Percentiles rank a stretch among this genome's conserved stretches.
Conservation (phyloP, 2,329 filamentous ascomycete genomes). For the Fusarium sp. region DNA sequence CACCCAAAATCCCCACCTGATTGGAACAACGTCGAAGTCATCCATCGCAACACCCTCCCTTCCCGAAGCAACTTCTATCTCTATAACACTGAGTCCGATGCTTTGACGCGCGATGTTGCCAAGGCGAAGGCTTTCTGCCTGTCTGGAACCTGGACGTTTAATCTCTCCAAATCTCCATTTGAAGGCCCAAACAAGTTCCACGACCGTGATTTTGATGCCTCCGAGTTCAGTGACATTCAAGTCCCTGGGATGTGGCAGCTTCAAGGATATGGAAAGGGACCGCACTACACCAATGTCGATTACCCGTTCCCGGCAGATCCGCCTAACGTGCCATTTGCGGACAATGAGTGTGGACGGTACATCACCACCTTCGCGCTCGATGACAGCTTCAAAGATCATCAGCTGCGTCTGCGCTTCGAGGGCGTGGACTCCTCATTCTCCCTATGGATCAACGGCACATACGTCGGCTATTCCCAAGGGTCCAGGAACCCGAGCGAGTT, state of each 20-base stretch:
- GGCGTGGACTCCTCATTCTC: neutral
- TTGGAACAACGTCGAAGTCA: neutral
- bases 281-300: conserved; percentile 73
- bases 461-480: neutral
- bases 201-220: neutral
- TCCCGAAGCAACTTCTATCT: neutral
- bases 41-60: neutral
- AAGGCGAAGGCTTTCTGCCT: neutral
- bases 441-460: neutral
- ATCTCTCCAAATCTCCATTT: neutral
- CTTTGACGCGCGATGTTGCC: neutral
- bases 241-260: neutral
- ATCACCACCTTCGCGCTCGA: neutral
- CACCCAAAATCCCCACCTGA: neutral
- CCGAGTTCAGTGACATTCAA: neutral
- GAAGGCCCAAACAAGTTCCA: neutral
- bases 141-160: neutral
- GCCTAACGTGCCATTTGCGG: conserved; percentile 68
- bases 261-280: conserved; percentile 67
- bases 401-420: neutral
- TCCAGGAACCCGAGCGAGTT: neutral
- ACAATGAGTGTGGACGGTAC: conserved; percentile 75
- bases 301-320: conserved; percentile 76
- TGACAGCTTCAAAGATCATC: neutral
- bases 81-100: neutral